These are phyloP conservation scores for Trametes sanguinea DNA, from an alignment of 768 basidiomycete species.

Conservation along the genomic window DNA sequence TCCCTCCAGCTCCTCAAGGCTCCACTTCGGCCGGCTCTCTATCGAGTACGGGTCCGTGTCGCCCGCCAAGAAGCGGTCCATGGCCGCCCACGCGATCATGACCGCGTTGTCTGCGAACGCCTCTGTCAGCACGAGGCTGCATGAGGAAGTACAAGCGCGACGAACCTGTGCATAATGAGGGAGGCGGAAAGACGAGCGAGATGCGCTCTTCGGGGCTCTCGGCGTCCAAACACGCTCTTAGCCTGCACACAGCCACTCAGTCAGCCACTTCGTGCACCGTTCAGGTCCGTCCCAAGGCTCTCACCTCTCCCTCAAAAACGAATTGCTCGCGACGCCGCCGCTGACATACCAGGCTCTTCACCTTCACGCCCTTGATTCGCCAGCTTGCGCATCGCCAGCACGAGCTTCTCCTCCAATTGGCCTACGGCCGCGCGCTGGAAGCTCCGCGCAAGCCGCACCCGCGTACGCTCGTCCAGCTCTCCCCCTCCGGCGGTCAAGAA, in stretches of 20 bases:
- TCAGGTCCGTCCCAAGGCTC: conserved; percentile 26
- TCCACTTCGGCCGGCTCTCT: conserved; percentile 73
- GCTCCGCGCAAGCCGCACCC: conserved; percentile 57
- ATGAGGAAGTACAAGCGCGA: neutral
- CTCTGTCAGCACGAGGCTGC: neutral
- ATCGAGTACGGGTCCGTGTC: conserved; percentile 66
- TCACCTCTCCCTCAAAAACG: conserved; percentile 64
- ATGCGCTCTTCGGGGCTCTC: conserved; percentile 39
- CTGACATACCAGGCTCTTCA: conserved; percentile 76
- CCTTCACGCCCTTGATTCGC: conserved; percentile 41
- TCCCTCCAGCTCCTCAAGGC: conserved; percentile 60
- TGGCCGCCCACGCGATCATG: conserved; percentile 94
- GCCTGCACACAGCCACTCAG: conserved; percentile 29
- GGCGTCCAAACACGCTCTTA: conserved; percentile 33
- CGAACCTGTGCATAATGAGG: conserved; percentile 78
- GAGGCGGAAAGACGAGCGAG: conserved; percentile 71
- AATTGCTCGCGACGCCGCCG: conserved; percentile 93
- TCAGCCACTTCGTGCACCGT: conserved; percentile 22
- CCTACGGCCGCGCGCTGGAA: conserved; percentile 74
- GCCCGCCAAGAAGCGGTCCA: conserved; percentile 69
- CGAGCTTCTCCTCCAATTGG: conserved; percentile 77
- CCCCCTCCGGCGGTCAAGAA: conserved; percentile 49
- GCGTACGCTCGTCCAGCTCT: conserved; percentile 41
- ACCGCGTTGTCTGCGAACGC: conserved; percentile 79
- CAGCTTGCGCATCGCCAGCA: conserved; percentile 52